Evolutionary conservation across 495 filamentous ascomycete genomes (phyloP), one percentile per base, ranked within the genome.

Genomic region (Trichocladium uniseriatum): DNA sequence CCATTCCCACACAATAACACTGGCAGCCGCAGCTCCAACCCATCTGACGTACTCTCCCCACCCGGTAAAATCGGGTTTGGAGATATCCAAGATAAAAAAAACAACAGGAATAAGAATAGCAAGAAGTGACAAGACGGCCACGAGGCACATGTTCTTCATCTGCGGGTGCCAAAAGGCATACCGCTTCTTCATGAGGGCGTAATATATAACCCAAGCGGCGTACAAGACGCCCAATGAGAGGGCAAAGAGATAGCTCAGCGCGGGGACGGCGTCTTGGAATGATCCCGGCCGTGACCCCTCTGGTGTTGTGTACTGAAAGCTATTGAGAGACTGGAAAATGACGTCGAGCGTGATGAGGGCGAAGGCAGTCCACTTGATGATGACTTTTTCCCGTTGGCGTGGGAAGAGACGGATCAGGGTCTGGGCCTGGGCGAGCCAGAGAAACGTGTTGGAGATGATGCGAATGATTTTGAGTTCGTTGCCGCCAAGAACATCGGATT

Each of bases 1-100:
- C 92, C 92, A 98, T 65, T 98, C 92, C 92, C 92, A 98, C 1
- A 98, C 92, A 14, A 97, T 85, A 16, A 96, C 92, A 68, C 89
- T 95, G 7, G 92, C 94, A 2, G 89, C 89, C 0, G 90, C 89
- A 1, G 94, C 92, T 27, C 92, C 94, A 37, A 97, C 94, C 92
- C 94, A 98, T 57, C 92, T 74, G 43, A 97, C 88, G 59, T 96
- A 98, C 53, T 94, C 92, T 57, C 92, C 94, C 92, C 92, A 98
- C 14, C 88, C 89, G 22, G 87, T 87, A 40, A 95, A 81, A 39
- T 85, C 79, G 9, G 87, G 83, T 55, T 90, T 82, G 11, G 86
- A 82, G 37, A 98, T 91, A 63, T 98, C 92, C 57, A 95, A 67
- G 37, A 96, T 83, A 63, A 98, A 98, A 64, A 98, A 98, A 5